phyloP scores from a whole-genome alignment of 257 asterid genomes.

The Ehretia macrophylla region DNA sequence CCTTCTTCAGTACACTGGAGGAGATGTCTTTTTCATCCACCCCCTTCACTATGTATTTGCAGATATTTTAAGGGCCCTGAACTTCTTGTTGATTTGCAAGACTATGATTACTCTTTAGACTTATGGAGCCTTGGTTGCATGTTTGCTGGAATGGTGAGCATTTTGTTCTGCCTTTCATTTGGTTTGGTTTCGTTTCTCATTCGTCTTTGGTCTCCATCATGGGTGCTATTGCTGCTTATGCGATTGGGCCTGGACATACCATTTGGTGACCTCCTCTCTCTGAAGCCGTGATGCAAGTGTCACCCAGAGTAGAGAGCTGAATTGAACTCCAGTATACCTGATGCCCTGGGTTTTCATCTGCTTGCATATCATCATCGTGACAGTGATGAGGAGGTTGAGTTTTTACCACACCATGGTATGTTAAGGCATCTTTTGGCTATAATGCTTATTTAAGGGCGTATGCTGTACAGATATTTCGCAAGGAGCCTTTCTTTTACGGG shows the following conservation, averaged over 20 bases:
- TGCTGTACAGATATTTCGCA: slow-evolving; percentile 60
- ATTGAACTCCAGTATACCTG: too few species aligned
- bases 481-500: slow-evolving; percentile 92
- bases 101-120: slow-evolving; percentile 87
- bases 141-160: slow-evolving; percentile 82
- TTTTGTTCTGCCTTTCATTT: not conserved
- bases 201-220: too few species aligned
- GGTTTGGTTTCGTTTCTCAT: slow-evolving; percentile 7
- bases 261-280: not conserved
- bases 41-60: not conserved
- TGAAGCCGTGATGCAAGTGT: not conserved
- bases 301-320: too few species aligned
- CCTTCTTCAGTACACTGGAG: not conserved
- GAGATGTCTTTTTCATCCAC: not conserved
- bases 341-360: too few species aligned
- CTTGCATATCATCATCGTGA: too few species aligned
- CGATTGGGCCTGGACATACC: not conserved
- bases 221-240: too few species aligned
- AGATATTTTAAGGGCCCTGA: slow-evolving; percentile 75
- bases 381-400: too few species aligned
- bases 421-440: too few species aligned
- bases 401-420: too few species aligned
- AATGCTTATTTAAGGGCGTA: too few species aligned
- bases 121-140: slow-evolving; percentile 90
- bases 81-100: slow-evolving; percentile 96